phyloP scores from a whole-genome alignment of 1,284 basidiomycete genomes.

The Vanrija sp. region DNA sequence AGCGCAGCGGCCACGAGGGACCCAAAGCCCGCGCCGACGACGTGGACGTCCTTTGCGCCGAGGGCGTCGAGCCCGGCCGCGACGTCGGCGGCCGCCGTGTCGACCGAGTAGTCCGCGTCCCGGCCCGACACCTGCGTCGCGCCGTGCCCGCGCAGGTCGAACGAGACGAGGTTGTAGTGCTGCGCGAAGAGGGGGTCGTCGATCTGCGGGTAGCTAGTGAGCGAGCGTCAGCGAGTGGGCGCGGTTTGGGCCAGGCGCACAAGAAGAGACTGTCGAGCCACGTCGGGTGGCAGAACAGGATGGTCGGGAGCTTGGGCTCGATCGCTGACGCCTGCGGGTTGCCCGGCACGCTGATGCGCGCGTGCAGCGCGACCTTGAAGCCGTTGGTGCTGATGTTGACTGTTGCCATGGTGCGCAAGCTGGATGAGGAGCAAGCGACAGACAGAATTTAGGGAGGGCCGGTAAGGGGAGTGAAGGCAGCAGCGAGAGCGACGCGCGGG shows the following conservation, averaged over 20 bases:
- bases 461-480: neutral
- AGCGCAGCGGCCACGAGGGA: conserved; percentile 16
- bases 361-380: conserved; percentile 1
- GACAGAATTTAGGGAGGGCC: too few species aligned
- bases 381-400: conserved; percentile 1
- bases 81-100: conserved; percentile 12
- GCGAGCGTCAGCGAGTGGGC: too few species aligned
- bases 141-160: conserved; percentile 29
- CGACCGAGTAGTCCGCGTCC: conserved; percentile 9
- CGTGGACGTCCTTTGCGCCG: conserved; percentile 17
- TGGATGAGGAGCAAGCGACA: too few species aligned
- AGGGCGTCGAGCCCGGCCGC: conserved; percentile 5
- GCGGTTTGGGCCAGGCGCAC: conserved; percentile 14
- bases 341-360: conserved; percentile 4
- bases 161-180: conserved; percentile 25
- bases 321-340: neutral
- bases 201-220: conserved; percentile 28
- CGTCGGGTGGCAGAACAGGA: conserved; percentile 15
- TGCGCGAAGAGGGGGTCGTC: conserved; percentile 26
- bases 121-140: conserved; percentile 6
- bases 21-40: conserved; percentile 20
- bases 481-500: neutral
- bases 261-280: conserved; percentile 17
- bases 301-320: conserved; percentile 4
- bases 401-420: neutral